Evolutionary conservation across 352 stramenopile genomes (phyloP).

Genomic region (Phytophthora cryptogea): DNA sequence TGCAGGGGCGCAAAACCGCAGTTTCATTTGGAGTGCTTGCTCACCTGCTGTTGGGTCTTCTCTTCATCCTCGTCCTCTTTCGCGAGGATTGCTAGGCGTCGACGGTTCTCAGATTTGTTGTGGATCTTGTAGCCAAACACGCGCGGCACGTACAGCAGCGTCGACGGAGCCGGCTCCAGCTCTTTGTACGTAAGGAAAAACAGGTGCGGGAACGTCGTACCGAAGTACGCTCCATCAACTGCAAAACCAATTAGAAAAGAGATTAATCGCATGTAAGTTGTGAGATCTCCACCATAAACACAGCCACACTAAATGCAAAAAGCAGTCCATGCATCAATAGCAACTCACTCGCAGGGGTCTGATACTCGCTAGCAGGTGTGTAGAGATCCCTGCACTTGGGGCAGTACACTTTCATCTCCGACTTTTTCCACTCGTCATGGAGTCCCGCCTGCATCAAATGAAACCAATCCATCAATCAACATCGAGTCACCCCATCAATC

Average conservation of each 20-base stretch:
- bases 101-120: slow-evolving; percentile 85
- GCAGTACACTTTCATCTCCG: slow-evolving; percentile 92
- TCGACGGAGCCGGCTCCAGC: slow-evolving; percentile 80
- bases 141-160: slow-evolving; percentile 87
- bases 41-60: slow-evolving; percentile 69
- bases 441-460: slow-evolving; percentile 61
- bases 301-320: not conserved
- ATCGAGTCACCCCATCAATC: not conserved
- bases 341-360: slow-evolving; percentile 76
- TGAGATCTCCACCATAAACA: not conserved
- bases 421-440: slow-evolving; percentile 90
- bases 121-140: slow-evolving; percentile 95
- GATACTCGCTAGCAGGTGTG: slow-evolving; percentile 83
- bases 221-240: slow-evolving; percentile 98
- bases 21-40: slow-evolving; percentile 42
- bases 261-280: not conserved
- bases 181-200: slow-evolving; percentile 98
- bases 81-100: slow-evolving; percentile 79
- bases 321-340: not conserved
- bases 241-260: slow-evolving; percentile 3
- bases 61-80: slow-evolving; percentile 84
- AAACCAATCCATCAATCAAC: slow-evolving; percentile 5
- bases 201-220: slow-evolving; percentile 98
- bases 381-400: slow-evolving; percentile 90
- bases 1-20: slow-evolving; percentile 34